These are phyloP conservation scores for Coemansia nantahalensis DNA, from an alignment of 192 early-diverging fungal genomes.

Conservation along the genomic window DNA sequence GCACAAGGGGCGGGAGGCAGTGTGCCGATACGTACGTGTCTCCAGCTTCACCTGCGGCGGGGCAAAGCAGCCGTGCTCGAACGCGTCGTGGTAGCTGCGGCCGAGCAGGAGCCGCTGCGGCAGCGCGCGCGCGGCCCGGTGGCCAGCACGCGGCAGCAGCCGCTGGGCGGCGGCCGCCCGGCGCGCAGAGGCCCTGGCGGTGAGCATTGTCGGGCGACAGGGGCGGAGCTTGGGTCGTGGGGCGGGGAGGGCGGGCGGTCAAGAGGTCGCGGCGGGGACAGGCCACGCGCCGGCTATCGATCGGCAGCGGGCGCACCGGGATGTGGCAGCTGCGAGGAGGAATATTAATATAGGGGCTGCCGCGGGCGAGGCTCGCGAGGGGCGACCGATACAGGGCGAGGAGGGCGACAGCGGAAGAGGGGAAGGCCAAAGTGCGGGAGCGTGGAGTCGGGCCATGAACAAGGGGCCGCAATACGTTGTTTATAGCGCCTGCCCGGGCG, in stretches of 20 bases:
- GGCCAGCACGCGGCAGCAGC: slow-evolving; percentile 10
- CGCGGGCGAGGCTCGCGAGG: too few relatives aligned
- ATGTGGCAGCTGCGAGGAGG: too few relatives aligned
- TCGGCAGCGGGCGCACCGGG: too few relatives aligned
- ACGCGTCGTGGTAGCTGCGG: slow-evolving; percentile 34
- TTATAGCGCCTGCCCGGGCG: too few relatives aligned
- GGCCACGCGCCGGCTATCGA: neutral
- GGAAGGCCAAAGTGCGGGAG: too few relatives aligned
- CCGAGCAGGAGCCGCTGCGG: slow-evolving; percentile 14
- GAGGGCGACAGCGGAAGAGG: too few relatives aligned
- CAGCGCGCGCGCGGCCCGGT: slow-evolving; percentile 9
- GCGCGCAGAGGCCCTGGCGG: slow-evolving; percentile 32
- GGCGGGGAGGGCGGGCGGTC: too few relatives aligned
- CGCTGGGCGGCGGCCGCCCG: slow-evolving; percentile 23
- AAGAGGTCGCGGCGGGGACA: neutral
- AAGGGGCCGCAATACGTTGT: too few relatives aligned
- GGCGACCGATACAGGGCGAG: too few relatives aligned
- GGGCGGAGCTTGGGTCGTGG: too few relatives aligned
- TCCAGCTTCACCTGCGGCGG: slow-evolving; percentile 19
- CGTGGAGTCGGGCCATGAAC: too few relatives aligned
- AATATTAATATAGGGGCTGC: too few relatives aligned
- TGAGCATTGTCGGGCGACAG: slow-evolving; percentile 16
- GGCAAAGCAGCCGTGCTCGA: slow-evolving; percentile 36
- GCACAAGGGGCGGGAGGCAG: neutral
- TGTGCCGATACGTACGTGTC: slow-evolving; percentile 21